Percentiles rank a stretch among this genome's conserved stretches.
Evolutionary conservation across 2,329 filamentous ascomycete species (phyloP).

Genomic region (Ceratocystis smalleyi): DNA sequence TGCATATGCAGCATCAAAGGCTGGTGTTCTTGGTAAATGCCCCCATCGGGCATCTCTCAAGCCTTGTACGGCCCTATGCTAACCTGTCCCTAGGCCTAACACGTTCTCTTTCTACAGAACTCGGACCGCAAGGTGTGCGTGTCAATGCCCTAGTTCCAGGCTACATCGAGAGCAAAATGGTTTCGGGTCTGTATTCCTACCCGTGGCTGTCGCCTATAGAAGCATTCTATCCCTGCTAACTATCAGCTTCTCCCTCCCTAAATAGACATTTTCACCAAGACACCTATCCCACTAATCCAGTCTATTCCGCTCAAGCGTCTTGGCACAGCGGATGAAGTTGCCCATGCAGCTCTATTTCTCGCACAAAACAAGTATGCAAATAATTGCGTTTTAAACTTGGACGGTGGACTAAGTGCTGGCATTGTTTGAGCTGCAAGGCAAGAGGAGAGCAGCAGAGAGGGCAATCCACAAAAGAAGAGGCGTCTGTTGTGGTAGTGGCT

Average conservation of each 20-base stretch:
- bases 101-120: constrained; percentile 47
- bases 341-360: constrained; percentile 68
- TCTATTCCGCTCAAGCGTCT: constrained; percentile 36
- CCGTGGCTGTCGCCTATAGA: background rate
- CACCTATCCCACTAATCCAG: background rate
- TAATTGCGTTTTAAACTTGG: constrained; percentile 72
- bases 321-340: constrained; percentile 54
- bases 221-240: background rate
- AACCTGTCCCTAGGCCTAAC: constrained; percentile 42
- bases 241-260: background rate
- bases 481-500: background rate
- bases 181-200: constrained; percentile 36
- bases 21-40: constrained; percentile 51
- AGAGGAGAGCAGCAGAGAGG: background rate
- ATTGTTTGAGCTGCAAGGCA: constrained; percentile 24
- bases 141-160: constrained; percentile 72
- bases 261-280: constrained; percentile 10
- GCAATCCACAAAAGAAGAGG: background rate
- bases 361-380: constrained; percentile 68
- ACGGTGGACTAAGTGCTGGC: constrained; percentile 62
- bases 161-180: constrained; percentile 73
- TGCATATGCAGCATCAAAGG: constrained; percentile 66
- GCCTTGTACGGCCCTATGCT: background rate
- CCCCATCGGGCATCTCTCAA: no score
- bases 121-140: constrained; percentile 46